Percentiles rank a stretch among this genome's conserved stretches.
These are phyloP conservation scores for Neurospora hispaniola DNA, from an alignment of 495 filamentous ascomycete genomes.

Conservation along the genomic window DNA sequence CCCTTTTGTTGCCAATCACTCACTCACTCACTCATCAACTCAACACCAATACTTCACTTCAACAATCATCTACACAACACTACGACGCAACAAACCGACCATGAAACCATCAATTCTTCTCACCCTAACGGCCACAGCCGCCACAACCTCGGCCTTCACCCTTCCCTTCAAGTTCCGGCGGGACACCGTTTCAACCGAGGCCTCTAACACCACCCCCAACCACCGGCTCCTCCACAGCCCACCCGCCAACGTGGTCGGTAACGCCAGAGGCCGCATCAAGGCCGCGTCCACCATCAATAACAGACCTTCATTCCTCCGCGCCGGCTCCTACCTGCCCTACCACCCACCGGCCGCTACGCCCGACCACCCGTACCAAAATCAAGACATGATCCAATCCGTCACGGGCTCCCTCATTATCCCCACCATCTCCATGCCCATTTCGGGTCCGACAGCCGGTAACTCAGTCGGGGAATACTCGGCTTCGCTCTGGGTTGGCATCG, in stretches of 20 bases:
- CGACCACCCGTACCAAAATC: not conserved
- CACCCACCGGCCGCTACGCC: not conserved
- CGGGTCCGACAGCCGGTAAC: slow-evolving; percentile 15
- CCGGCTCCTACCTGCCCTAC: slow-evolving; percentile 10
- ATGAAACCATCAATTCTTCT: slow-evolving; percentile 9
- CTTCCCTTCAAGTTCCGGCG: not conserved
- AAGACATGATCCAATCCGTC: slow-evolving; percentile 4
- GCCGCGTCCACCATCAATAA: not conserved
- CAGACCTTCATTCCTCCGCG: slow-evolving; percentile 7
- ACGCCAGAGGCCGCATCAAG: not conserved
- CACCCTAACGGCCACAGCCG: not conserved
- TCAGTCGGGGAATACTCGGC: slow-evolving; percentile 12
- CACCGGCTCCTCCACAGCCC: slow-evolving; percentile 5
- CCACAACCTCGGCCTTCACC: not conserved
- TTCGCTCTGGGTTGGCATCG: slow-evolving; percentile 20
- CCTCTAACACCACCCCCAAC: not conserved
- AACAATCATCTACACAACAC: not conserved
- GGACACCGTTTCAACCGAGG: not conserved
- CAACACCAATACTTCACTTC: not conserved
- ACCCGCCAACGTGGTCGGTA: not conserved
- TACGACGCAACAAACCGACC: not conserved
- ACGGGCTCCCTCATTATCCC: slow-evolving; percentile 12
- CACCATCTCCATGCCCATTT: slow-evolving; percentile 5
- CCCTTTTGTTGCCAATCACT: not conserved
- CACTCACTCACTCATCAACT: not conserved